Conservation (phyloP, 164 flowering plant species). For the Paratinospora sagittata region DNA sequence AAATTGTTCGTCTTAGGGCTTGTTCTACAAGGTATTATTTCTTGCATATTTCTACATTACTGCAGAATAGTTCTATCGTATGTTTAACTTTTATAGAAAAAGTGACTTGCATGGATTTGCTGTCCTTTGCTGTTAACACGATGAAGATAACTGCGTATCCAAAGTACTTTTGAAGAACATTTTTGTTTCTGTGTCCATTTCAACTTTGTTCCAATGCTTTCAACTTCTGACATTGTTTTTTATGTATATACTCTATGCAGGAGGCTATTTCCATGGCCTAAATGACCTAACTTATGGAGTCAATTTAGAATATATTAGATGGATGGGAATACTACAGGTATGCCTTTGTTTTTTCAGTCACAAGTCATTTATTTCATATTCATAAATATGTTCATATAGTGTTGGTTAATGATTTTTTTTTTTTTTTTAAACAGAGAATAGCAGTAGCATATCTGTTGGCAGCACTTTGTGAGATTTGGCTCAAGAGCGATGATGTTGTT, state of each 20-base stretch:
- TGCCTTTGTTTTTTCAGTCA: not conserved
- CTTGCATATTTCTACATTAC: not conserved
- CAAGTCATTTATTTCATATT: no score
- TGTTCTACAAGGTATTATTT: conserved; percentile 56
- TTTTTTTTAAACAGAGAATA: conserved; percentile 45
- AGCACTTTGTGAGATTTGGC: conserved; percentile 78
- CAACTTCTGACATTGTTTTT: not conserved
- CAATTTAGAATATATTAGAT: conserved; percentile 50
- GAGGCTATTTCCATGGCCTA: conserved; percentile 68
- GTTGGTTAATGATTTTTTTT: not conserved
- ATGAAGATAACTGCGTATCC: not conserved
- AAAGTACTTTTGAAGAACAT: not conserved
- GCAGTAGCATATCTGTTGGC: conserved; percentile 57
- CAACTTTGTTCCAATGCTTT: not conserved
- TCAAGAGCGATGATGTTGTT: conserved; percentile 36
- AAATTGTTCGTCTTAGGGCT: conserved; percentile 55
- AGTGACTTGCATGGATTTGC: not conserved
- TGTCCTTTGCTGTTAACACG: not conserved
- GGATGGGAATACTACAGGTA: conserved; percentile 75
- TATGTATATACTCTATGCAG: conserved; percentile 21
- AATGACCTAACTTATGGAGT: conserved; percentile 59
- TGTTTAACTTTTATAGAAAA: not conserved
- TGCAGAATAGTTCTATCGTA: no score
- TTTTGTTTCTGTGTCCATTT: not conserved
- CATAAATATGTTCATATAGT: no score